Evolutionary conservation across 306 rosid genomes (phyloP).

Genomic region (Glycine latifolia): DNA sequence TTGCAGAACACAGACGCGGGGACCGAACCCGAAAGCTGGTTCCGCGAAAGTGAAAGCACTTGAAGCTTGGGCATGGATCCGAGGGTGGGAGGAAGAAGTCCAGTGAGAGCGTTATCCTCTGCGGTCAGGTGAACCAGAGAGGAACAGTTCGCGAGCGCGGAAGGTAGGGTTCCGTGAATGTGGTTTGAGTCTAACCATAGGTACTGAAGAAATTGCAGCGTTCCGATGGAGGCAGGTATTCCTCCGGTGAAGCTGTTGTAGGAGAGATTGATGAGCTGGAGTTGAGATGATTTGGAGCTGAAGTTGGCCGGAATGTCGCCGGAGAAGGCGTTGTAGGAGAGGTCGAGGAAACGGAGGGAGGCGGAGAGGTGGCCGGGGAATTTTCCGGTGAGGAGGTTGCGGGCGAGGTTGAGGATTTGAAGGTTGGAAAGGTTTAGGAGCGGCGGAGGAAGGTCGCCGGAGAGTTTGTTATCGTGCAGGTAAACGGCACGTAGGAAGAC

Average conservation of each 20-base stretch:
- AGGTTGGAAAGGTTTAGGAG: conserved; percentile 75
- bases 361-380: conserved; percentile 50
- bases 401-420: conserved; percentile 69
- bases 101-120: conserved; percentile 64
- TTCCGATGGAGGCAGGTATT: conserved; percentile 63
- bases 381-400: conserved; percentile 62
- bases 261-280: conserved; percentile 69
- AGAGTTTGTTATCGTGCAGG: conserved; percentile 70
- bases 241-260: conserved; percentile 67
- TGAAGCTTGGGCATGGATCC: conserved; percentile 71
- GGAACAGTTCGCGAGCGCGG: conserved; percentile 74
- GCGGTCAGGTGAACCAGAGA: conserved; percentile 66
- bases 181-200: conserved; percentile 68
- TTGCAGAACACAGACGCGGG: conserved; percentile 67
- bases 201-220: conserved; percentile 56
- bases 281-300: conserved; percentile 59
- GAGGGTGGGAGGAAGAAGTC: conserved; percentile 69
- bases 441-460: conserved; percentile 63
- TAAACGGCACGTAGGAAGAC: conserved; percentile 69
- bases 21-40: conserved; percentile 67
- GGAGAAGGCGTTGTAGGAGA: conserved; percentile 66
- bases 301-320: conserved; percentile 68
- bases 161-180: conserved; percentile 71
- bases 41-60: conserved; percentile 69
- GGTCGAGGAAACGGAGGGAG: conserved; percentile 63